Percentiles rank a stretch among this genome's conserved stretches.
Evolutionary conservation across 805 yeast species (phyloP).

Genomic region (Yamadazyma ubonensis): DNA sequence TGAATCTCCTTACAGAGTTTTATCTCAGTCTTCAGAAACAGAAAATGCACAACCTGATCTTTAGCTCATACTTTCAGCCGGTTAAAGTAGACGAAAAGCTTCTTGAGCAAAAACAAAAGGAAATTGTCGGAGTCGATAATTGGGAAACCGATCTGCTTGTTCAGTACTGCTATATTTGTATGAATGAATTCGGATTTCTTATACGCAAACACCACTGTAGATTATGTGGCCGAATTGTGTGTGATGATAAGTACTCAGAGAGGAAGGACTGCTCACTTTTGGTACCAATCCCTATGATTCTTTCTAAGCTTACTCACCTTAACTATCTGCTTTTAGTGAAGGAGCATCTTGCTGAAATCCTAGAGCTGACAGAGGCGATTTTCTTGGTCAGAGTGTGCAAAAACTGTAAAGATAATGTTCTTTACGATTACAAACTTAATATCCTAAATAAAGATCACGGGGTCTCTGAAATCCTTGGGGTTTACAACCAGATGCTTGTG

Average conservation of each 20-base stretch:
- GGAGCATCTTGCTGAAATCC: conserved; percentile 17
- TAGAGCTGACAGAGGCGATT: conserved; percentile 4
- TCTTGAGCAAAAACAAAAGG: conserved; percentile 11
- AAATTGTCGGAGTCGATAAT: conserved; percentile 21
- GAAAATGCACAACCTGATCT: neutral
- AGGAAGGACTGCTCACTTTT: conserved; percentile 65
- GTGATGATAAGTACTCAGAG: conserved; percentile 56
- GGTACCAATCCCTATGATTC: conserved; percentile 51
- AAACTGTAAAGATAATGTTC: conserved; percentile 62
- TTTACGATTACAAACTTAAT: conserved; percentile 45
- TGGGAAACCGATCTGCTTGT: conserved; percentile 58
- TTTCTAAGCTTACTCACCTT: conserved; percentile 37
- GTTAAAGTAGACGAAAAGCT: neutral
- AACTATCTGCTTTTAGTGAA: conserved; percentile 30
- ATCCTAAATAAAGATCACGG: neutral
- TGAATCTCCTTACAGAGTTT: conserved; percentile 24
- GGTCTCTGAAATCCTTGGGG: conserved; percentile 7
- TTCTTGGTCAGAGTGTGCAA: conserved; percentile 43
- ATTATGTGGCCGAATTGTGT: conserved; percentile 78
- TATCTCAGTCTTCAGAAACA: conserved; percentile 9
- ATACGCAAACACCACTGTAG: conserved; percentile 88
- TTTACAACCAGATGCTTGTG: conserved; percentile 11
- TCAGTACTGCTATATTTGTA: conserved; percentile 63
- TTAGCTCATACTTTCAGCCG: conserved; percentile 1
- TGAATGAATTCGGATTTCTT: conserved; percentile 51